Evolutionary conservation across 139 green algal genomes (phyloP), one percentile per base, ranked within the genome.

Genomic region (Coelastrella sp.): DNA sequence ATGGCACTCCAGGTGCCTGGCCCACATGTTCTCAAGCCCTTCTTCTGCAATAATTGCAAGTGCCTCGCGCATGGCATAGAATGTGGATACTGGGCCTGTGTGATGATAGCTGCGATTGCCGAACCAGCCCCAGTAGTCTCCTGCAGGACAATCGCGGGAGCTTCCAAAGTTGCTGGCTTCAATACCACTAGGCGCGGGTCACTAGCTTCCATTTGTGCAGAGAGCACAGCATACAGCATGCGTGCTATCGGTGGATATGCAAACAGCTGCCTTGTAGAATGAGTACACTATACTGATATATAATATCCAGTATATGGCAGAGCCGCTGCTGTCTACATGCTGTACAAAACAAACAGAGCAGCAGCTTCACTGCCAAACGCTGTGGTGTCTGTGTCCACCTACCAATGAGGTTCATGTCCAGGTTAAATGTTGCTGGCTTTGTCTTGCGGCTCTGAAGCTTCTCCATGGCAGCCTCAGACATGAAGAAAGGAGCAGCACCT

Each of bases 351-450:
- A 76, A 19, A 49, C 35, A 49, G 35, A 49, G 35, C 35, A 49
- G 35, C 35, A 49, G 35, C 1, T 3, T 49, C 22, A 14, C 79
- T 85, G 79, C 57, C 49, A 58, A 14, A 12, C 20, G 27, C 76
- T 60, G 25, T 22, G 76, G 10, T 82, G 12, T 60, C n/a, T n/a
- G 20, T 20, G 12, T 73, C 7, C 6, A 58, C 63, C 95, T 87
- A 61, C 94, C 95, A 61, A 98, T 94, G 68, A 99, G 93, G 93
- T 97, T 98, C 78, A 99, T 92, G 93, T 99, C 97, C 78, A 98
- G 91, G 92, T 98, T 96, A 91, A 97, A 98, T 58, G 92, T 95
- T 17, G 91, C 81, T 11, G 95, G 93, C 91, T 96, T 95, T n/a
- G 94, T 95, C 93, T 98, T 98, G 65, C 97, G 94, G 25, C 35